Evolutionary conservation across 345 rosid genomes (phyloP).

Genomic region (Salix viminalis): DNA sequence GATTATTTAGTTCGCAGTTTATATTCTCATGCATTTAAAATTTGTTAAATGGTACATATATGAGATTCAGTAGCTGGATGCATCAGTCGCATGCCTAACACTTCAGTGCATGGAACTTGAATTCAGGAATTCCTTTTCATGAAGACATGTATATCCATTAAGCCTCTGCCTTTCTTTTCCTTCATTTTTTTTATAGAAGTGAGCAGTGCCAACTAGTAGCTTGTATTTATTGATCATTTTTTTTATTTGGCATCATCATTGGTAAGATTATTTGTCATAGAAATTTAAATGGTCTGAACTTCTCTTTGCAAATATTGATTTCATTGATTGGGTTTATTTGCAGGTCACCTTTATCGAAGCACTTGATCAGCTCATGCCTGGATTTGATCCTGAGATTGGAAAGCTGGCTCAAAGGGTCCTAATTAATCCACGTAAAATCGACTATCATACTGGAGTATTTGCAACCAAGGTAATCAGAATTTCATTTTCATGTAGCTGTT

Average conservation of each 20-base stretch:
- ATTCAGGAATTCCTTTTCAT: not conserved
- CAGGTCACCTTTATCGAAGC: constrained; percentile 98
- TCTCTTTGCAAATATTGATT: constrained; percentile 2
- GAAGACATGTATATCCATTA: too few relatives aligned
- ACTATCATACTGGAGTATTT: constrained; percentile 90
- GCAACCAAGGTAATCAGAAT: constrained; percentile 69
- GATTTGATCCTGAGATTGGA: constrained; percentile 98
- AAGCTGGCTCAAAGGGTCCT: constrained; percentile 94
- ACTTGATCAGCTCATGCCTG: constrained; percentile 97
- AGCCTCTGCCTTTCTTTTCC: not conserved
- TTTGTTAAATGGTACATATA: not conserved
- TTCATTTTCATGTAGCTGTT: not conserved
- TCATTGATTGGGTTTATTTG: constrained; percentile 12
- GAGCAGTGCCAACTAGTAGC: not conserved
- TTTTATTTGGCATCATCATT: not conserved
- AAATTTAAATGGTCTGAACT: not conserved
- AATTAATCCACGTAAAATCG: constrained; percentile 89
- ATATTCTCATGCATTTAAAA: not conserved
- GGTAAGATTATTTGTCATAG: not conserved
- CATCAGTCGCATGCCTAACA: not conserved
- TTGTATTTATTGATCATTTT: not conserved
- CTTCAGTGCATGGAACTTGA: not conserved
- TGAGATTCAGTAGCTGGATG: not conserved
- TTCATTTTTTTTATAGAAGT: not conserved
- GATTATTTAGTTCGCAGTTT: not conserved